These are phyloP conservation scores for Fusarium equiseti DNA, from an alignment of 2,329 filamentous ascomycete species.

Conservation along the genomic window DNA sequence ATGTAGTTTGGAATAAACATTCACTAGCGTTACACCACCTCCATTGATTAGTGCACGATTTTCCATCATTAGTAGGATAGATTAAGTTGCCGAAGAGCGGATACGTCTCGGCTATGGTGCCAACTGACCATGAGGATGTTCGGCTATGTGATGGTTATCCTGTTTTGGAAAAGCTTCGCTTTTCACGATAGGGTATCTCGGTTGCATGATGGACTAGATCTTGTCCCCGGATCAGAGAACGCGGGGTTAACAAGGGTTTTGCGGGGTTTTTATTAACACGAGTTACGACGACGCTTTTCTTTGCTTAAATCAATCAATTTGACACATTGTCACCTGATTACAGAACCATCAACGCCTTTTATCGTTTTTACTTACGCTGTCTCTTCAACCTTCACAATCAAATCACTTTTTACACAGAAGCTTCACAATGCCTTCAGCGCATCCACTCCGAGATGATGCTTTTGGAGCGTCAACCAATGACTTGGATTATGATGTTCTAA, in stretches of 20 bases:
- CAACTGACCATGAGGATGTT: background rate
- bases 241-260: constrained; percentile 9
- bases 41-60: background rate
- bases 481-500: constrained; percentile 41
- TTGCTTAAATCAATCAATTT: constrained; percentile 1
- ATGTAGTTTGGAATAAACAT: background rate
- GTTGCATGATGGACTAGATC: background rate
- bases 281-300: background rate
- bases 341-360: background rate
- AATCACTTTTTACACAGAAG: background rate
- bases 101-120: background rate
- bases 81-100: background rate
- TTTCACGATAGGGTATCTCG: background rate
- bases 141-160: constrained; percentile 20
- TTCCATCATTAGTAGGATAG: background rate
- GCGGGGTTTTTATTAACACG: background rate
- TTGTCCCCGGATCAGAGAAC: background rate
- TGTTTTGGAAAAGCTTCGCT: constrained; percentile 13
- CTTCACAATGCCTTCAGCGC: constrained; percentile 29
- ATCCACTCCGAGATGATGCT: constrained; percentile 14
- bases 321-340: background rate
- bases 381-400: background rate
- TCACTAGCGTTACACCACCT: background rate
- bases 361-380: background rate
- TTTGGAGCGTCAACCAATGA: constrained; percentile 9